These are phyloP conservation scores for Phragmites australis DNA, from an alignment of 176 grass and related monocot species.

Conservation along the genomic window DNA sequence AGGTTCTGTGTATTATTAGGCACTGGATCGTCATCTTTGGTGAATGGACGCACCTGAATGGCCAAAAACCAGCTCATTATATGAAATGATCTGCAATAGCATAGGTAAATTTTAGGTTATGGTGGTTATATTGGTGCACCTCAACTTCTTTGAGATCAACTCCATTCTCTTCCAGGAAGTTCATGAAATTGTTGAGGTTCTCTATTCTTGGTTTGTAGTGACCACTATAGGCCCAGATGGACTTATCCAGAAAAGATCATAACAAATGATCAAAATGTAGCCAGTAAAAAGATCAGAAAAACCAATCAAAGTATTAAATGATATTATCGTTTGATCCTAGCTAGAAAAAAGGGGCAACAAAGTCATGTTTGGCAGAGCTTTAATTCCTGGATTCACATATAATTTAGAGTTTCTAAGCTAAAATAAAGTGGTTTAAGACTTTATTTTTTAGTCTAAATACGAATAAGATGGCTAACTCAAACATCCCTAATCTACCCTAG, in stretches of 20 bases:
- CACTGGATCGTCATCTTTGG: slow-evolving; percentile 58
- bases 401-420: no score
- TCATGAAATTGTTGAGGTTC: slow-evolving; percentile 63
- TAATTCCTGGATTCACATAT: no score
- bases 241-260: slow-evolving; percentile 38
- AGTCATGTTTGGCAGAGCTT: no score
- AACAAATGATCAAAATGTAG: slow-evolving; percentile 5
- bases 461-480: no score
- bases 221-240: slow-evolving; percentile 85
- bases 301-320: not conserved
- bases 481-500: no score
- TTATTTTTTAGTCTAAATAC: no score
- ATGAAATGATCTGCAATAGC: slow-evolving; percentile 16
- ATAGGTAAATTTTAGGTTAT: not conserved
- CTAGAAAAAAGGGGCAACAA: no score
- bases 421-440: no score
- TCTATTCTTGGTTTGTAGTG: slow-evolving; percentile 81
- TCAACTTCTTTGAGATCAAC: slow-evolving; percentile 59
- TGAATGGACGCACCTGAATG: slow-evolving; percentile 55
- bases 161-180: slow-evolving; percentile 71
- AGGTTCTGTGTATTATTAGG: slow-evolving; percentile 7
- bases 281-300: not conserved
- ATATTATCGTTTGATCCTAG: not conserved
- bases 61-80: slow-evolving; percentile 9
- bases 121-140: slow-evolving; percentile 45